phyloP scores from a whole-genome alignment of 192 early-diverging fungal genomes.

The Entomortierella chlamydospora region DNA sequence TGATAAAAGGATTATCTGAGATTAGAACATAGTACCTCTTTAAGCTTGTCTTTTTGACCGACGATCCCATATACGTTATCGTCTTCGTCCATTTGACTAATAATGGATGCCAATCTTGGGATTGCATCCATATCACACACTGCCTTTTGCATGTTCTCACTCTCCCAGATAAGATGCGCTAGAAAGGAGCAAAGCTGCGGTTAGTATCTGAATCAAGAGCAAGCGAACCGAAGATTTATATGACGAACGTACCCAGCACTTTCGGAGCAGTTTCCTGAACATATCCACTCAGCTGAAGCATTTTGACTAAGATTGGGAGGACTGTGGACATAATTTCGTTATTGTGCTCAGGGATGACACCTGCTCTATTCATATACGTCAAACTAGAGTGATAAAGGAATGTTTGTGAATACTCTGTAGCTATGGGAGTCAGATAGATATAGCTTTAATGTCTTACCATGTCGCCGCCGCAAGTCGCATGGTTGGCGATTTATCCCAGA shows the following conservation, averaged over 20 bases:
- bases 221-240: background rate
- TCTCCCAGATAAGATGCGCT: slow-evolving; percentile 78
- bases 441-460: slow-evolving; percentile 57
- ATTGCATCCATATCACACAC: slow-evolving; percentile 84
- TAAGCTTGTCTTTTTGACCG: slow-evolving; percentile 68
- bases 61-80: slow-evolving; percentile 57
- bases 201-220: background rate
- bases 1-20: no score
- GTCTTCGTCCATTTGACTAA: slow-evolving; percentile 55
- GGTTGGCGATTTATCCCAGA: slow-evolving; percentile 71
- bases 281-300: slow-evolving; percentile 66
- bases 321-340: slow-evolving; percentile 65
- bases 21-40: no score
- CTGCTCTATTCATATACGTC: slow-evolving; percentile 73
- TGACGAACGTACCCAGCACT: slow-evolving; percentile 58
- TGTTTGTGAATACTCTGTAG: background rate
- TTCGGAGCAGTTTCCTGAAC: slow-evolving; percentile 77
- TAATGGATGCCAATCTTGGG: slow-evolving; percentile 67
- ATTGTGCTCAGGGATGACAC: slow-evolving; percentile 65
- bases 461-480: slow-evolving; percentile 78
- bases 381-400: slow-evolving; percentile 50
- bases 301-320: slow-evolving; percentile 76
- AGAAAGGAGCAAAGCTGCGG: background rate
- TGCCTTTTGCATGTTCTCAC: slow-evolving; percentile 78
- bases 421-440: background rate